Conservation (phyloP, 1,284 basidiomycete species). For the Ganoderma sinense region DNA sequence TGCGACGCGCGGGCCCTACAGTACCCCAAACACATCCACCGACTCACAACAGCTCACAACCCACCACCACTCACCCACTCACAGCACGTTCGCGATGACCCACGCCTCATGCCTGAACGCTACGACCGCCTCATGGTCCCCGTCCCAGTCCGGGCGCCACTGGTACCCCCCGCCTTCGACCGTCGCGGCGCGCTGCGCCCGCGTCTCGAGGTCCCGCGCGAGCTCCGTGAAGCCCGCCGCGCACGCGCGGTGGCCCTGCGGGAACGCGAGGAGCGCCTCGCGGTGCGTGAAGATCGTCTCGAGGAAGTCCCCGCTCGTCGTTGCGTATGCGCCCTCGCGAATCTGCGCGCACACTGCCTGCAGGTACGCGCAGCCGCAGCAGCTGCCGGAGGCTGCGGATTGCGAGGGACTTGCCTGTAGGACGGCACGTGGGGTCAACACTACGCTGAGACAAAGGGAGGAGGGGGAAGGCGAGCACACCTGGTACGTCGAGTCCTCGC, state of each 20-base stretch:
- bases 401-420: conserved; percentile 24
- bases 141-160: conserved; percentile 71
- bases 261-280: conserved; percentile 65
- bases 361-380: conserved; percentile 60
- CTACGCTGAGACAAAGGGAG: neutral
- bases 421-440: neutral
- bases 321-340: conserved; percentile 59
- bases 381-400: conserved; percentile 31
- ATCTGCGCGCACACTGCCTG: conserved; percentile 59
- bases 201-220: conserved; percentile 60
- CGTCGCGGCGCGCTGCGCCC: neutral
- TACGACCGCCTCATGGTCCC: conserved; percentile 68
- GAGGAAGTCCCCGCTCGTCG: conserved; percentile 75
- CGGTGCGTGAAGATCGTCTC: conserved; percentile 79
- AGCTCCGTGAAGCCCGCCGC: conserved; percentile 68
- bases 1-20: too few species aligned
- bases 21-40: neutral
- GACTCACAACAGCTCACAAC: neutral
- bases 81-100: conserved; percentile 50
- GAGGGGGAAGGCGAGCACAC: conserved; percentile 18
- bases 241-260: conserved; percentile 66
- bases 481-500: conserved; percentile 39
- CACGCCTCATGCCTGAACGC: conserved; percentile 69
- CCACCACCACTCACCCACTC: neutral
- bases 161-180: conserved; percentile 41